phyloP scores from a whole-genome alignment of 2,329 filamentous ascomycete species.

The Cladophialophora exuberans region DNA sequence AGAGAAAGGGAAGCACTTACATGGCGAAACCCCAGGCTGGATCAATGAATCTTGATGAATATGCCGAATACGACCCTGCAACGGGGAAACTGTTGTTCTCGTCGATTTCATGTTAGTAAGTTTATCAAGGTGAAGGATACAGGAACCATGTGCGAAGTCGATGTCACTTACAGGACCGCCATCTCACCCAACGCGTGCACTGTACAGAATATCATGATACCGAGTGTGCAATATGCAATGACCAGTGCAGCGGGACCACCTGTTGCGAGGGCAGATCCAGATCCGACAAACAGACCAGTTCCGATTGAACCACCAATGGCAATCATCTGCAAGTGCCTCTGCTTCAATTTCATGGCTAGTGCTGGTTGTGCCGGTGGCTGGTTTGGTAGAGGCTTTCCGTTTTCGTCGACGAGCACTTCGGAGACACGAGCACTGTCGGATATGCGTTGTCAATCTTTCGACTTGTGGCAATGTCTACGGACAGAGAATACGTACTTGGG shows the following conservation, averaged over 20 bases:
- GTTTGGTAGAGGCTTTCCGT: slow-evolving; percentile 63
- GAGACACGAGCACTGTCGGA: slow-evolving; percentile 35
- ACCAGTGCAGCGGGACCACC: slow-evolving; percentile 79
- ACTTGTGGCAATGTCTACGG: not conserved
- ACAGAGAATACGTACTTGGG: slow-evolving; percentile 35
- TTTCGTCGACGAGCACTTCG: slow-evolving; percentile 46
- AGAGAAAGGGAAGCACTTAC: slow-evolving; percentile 51
- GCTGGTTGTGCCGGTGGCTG: slow-evolving; percentile 68
- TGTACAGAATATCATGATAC: slow-evolving; percentile 86
- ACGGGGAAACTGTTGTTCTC: slow-evolving; percentile 65
- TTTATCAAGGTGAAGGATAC: not conserved
- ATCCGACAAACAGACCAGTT: slow-evolving; percentile 86
- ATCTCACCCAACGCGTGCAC: slow-evolving; percentile 89
- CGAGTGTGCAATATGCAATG: slow-evolving; percentile 75
- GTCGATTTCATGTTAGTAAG: not conserved
- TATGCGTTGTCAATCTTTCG: not conserved
- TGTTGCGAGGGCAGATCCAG: slow-evolving; percentile 67
- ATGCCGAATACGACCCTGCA: slow-evolving; percentile 86
- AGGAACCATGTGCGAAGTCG: not conserved
- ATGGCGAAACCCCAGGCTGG: slow-evolving; percentile 94
- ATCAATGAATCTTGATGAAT: slow-evolving; percentile 87
- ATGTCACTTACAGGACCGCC: slow-evolving; percentile 62
- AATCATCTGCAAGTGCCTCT: slow-evolving; percentile 68
- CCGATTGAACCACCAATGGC: slow-evolving; percentile 87
- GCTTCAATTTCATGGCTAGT: slow-evolving; percentile 77